Evolutionary conservation across 345 rosid genomes (phyloP).

Genomic region (Leavenworthia alabamica): DNA sequence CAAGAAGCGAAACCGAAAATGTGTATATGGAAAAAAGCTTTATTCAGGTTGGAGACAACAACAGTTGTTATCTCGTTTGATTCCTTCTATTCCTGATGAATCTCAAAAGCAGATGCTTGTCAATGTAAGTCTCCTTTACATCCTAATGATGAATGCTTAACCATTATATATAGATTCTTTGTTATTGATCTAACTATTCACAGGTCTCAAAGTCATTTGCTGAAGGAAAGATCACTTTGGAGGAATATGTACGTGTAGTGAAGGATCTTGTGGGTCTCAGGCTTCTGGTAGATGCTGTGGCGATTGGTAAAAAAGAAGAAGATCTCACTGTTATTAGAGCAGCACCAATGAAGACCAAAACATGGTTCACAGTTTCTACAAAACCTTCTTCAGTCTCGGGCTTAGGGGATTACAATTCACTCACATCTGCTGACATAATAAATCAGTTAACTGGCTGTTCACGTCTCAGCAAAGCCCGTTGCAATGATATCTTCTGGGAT

Average conservation of each 20-base stretch:
- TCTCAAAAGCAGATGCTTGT: constrained; percentile 28
- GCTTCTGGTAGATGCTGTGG: constrained; percentile 55
- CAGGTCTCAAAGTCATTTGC: constrained; percentile 59
- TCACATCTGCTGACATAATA: constrained; percentile 49
- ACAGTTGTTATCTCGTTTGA: constrained; percentile 55
- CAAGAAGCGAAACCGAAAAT: constrained; percentile 41
- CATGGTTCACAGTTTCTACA: constrained; percentile 35
- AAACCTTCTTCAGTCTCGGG: constrained; percentile 17
- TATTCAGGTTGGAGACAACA: constrained; percentile 74
- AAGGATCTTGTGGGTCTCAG: constrained; percentile 44
- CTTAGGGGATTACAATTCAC: constrained; percentile 41
- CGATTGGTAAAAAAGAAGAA: constrained; percentile 60
- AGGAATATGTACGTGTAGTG: constrained; percentile 36
- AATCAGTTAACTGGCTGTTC: constrained; percentile 46
- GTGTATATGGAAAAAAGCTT: constrained; percentile 46
- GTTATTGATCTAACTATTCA: constrained; percentile 15
- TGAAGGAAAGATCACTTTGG: constrained; percentile 47
- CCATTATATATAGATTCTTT: neutral
- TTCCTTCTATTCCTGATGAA: constrained; percentile 38
- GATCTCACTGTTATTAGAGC: constrained; percentile 53
- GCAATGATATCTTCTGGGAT: constrained; percentile 72
- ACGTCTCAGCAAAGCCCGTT: constrained; percentile 68
- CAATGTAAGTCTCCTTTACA: constrained; percentile 29
- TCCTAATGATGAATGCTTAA: neutral
- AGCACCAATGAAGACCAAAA: constrained; percentile 38